These are phyloP conservation scores for Leccinum angustisporum DNA, from an alignment of 1,284 basidiomycete species.

Conservation along the genomic window DNA sequence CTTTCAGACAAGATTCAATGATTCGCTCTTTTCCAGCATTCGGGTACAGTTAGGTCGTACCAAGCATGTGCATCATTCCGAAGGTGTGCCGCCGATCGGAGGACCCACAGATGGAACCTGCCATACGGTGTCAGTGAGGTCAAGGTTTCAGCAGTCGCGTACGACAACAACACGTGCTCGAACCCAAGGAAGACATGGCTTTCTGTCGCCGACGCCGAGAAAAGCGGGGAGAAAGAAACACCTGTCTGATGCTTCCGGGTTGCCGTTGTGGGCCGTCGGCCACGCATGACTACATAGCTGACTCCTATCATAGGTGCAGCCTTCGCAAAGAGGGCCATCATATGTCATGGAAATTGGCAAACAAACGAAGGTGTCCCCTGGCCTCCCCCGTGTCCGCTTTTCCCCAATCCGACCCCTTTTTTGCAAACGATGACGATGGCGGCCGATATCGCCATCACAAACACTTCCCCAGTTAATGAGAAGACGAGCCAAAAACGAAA, in stretches of 20 bases:
- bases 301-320: background rate
- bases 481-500: background rate
- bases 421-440: background rate
- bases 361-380: background rate
- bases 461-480: background rate
- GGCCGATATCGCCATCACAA: background rate
- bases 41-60: background rate
- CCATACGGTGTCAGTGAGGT: background rate
- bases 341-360: background rate
- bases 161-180: constrained; percentile 6
- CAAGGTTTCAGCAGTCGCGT: constrained; percentile 2
- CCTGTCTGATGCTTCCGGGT: background rate
- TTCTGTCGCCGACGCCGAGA: background rate
- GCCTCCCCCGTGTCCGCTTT: background rate
- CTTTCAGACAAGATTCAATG: background rate
- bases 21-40: background rate
- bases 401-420: background rate
- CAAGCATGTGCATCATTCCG: background rate
- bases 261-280: background rate
- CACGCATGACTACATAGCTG: background rate
- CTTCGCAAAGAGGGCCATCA: background rate
- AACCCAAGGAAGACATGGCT: constrained; percentile 7
- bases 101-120: background rate
- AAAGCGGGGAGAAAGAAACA: background rate
- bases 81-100: background rate